These are phyloP conservation scores for Hydnomerulius pinastri DNA, from an alignment of 768 basidiomycete genomes.

Conservation along the genomic window DNA sequence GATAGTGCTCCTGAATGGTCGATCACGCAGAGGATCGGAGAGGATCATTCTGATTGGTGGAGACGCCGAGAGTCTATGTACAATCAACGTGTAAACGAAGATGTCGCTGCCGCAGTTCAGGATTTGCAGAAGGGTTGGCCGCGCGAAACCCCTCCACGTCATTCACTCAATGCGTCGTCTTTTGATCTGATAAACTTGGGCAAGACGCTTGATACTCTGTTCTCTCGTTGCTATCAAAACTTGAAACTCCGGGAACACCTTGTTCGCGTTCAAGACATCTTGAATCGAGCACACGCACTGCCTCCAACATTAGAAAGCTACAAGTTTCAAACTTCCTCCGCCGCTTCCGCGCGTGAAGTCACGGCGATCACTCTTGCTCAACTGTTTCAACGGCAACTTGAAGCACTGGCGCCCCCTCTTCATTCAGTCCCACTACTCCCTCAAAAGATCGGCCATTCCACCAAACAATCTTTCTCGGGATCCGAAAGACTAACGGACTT, in stretches of 20 bases:
- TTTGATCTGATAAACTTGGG: constrained; percentile 4
- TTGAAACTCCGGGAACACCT: constrained; percentile 10
- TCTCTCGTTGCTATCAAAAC: constrained; percentile 19
- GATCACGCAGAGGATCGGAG: background rate
- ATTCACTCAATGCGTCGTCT: background rate
- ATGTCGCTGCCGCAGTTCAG: background rate
- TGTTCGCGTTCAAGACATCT: constrained; percentile 10
- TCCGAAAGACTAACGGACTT: background rate
- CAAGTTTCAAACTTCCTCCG: constrained; percentile 1
- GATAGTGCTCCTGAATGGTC: constrained; percentile 10
- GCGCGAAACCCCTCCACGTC: background rate
- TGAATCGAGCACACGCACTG: background rate
- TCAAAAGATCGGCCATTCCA: background rate
- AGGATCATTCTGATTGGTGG: background rate
- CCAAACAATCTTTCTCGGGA: background rate
- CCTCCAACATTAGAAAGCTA: background rate
- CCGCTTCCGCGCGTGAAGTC: background rate
- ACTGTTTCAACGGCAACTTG: background rate
- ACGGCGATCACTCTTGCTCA: background rate
- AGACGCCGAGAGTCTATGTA: background rate
- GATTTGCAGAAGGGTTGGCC: constrained; percentile 16
- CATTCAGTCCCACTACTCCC: background rate
- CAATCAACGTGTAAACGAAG: background rate
- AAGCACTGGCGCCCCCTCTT: background rate
- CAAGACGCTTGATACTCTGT: background rate